A percentile compares a stretch with the other conserved stretches of the same genome.
phyloP scores from a whole-genome alignment of 805 yeast species.

The Candida corydali region DNA sequence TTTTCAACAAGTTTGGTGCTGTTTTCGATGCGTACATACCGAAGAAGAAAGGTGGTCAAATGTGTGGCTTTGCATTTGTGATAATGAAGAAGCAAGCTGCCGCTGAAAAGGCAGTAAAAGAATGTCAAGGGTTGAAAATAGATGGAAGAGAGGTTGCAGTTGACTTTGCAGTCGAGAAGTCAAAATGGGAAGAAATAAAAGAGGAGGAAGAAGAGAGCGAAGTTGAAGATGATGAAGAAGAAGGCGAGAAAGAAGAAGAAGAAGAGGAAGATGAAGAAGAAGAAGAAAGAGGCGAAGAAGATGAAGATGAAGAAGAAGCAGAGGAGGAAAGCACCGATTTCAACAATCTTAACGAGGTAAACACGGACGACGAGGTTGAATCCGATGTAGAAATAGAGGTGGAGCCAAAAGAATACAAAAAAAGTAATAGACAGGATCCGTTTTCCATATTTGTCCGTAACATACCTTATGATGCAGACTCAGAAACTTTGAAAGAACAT shows the following conservation, averaged over 20 bases:
- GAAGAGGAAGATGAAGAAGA: conserved; percentile 37
- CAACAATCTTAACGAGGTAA: conserved; percentile 26
- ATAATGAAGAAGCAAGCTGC: conserved; percentile 76
- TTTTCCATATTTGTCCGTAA: conserved; percentile 84
- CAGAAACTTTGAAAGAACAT: conserved; percentile 72
- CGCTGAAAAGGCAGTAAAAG: conserved; percentile 81
- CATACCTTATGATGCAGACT: conserved; percentile 90
- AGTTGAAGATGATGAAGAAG: conserved; percentile 38
- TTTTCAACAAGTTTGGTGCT: conserved; percentile 75
- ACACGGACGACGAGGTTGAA: conserved; percentile 29
- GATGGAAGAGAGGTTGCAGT: conserved; percentile 92
- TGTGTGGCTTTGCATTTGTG: conserved; percentile 94
- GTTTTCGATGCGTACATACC: conserved; percentile 90
- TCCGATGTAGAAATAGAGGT: conserved; percentile 24
- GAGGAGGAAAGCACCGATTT: conserved; percentile 21
- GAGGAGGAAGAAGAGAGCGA: conserved; percentile 30
- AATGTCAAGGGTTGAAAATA: conserved; percentile 67
- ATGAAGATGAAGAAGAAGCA: conserved; percentile 22
- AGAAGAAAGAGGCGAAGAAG: conserved; percentile 30
- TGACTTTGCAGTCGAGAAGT: conserved; percentile 87
- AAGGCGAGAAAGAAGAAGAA: conserved; percentile 34
- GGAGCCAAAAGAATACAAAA: conserved; percentile 27
- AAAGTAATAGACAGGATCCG: conserved; percentile 60
- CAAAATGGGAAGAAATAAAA: conserved; percentile 67
- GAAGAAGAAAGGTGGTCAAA: conserved; percentile 76